Base-by-base conservation (phyloP, 306 rosid species). In the Luffa aegyptiaca region DNA sequence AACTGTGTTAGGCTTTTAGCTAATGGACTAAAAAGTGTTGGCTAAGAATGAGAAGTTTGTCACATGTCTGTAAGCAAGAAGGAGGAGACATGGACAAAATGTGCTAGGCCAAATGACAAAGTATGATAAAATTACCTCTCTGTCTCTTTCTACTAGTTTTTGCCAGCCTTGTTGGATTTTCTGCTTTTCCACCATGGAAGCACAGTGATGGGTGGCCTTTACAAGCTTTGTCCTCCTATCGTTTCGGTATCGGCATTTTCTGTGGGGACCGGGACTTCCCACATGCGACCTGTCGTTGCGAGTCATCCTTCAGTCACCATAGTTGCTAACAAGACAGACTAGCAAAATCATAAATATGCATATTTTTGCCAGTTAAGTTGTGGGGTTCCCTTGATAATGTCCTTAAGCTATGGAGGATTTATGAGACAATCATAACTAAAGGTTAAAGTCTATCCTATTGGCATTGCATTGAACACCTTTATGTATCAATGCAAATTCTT, bases 21-120 rank as follows among this genome's bases (percentile, higher is more conserved):
- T 75, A 52, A 53, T 53, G 64, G 36, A 75, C 44, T 75, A 18
- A 53, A 14, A 75, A 18, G 26, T 49, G 36, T 53, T 75, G 79
- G 36, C 64, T 52, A 75, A 75, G 64, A 53, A 52, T 75, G 79
- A 36, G 79, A 75, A 75, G 79, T 75, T 53, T 75, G 64, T 75
- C 79, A 75, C 79, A 53, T 75, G 64, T 75, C 48, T 35, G 9
- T 53, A 75, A 68, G 64, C 64, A 33, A 35, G 46, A 17, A 51
- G 48, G 49, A 75, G 79, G 79, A 75, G 79, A 75, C 79, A 75
- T 17, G 79, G 79, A 75, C 64, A 75, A 75, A 75, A 53, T 75
- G 31, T 75, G 63, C 35, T 52, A 52, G 64, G 48, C 52, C 35
- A 75, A 52, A 75, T 75, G 79, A 75, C 79, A 75, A 75, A 75